Conservation (phyloP, 192 early-diverging fungal species). For the Mortierella antarctica region DNA sequence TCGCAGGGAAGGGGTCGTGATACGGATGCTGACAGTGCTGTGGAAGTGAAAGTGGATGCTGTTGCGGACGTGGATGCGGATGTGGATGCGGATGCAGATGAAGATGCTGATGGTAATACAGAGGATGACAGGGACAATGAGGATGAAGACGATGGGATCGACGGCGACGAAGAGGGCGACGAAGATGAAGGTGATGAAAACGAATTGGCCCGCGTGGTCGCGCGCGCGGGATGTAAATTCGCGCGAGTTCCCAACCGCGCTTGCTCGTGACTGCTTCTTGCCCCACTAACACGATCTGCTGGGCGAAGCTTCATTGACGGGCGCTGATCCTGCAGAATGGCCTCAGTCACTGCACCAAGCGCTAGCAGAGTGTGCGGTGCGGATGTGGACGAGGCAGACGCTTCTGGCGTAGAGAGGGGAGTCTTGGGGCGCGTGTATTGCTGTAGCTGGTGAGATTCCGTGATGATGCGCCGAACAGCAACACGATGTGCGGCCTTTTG, state of each 20-base stretch:
- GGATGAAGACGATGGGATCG: not conserved
- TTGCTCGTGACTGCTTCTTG: no score
- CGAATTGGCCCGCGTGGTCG: not conserved
- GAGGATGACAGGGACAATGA: not conserved
- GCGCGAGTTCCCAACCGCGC: no score
- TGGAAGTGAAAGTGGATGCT: not conserved
- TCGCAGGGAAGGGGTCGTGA: not conserved
- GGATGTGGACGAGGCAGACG: not conserved
- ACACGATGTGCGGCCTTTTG: conserved; percentile 22
- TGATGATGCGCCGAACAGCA: conserved; percentile 33
- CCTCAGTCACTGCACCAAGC: conserved; percentile 22
- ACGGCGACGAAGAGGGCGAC: not conserved
- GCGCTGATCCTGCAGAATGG: conserved; percentile 21
- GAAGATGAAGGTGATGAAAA: not conserved
- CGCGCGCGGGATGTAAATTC: no score
- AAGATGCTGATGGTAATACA: not conserved
- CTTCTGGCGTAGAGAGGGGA: not conserved
- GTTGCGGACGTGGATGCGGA: not conserved
- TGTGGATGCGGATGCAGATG: not conserved
- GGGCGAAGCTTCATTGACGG: not conserved
- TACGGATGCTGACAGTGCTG: not conserved
- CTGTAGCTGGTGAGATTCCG: conserved; percentile 13
- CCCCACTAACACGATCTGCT: no score
- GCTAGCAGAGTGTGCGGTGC: not conserved
- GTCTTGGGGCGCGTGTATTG: no score